These are phyloP conservation scores for Phytopythium vexans DNA, from an alignment of 352 stramenopile species.

Conservation along the genomic window DNA sequence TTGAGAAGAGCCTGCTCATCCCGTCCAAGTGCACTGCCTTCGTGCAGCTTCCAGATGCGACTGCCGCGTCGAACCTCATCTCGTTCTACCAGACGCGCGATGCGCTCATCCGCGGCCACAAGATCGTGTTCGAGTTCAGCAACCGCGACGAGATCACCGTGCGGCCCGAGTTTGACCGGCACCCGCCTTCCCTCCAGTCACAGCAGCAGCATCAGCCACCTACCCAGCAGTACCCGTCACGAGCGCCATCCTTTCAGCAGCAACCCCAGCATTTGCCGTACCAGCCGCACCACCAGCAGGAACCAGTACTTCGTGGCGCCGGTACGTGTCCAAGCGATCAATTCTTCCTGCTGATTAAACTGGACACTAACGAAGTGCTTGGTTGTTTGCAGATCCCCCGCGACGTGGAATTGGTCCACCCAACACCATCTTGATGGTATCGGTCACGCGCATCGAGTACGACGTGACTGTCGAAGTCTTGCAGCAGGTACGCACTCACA, in stretches of 20 bases:
- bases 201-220: constrained; percentile 20
- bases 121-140: constrained; percentile 77
- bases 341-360: neutral
- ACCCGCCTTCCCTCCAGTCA: constrained; percentile 2
- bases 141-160: constrained; percentile 62
- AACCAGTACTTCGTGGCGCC: constrained; percentile 8
- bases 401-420: constrained; percentile 35
- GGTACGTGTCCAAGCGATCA: neutral
- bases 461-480: constrained; percentile 78
- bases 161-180: constrained; percentile 20
- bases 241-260: constrained; percentile 17
- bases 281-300: constrained; percentile 20
- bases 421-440: constrained; percentile 78
- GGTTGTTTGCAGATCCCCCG: constrained; percentile 10
- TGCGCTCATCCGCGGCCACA: constrained; percentile 71
- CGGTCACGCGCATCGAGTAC: constrained; percentile 81
- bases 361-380: neutral
- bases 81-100: constrained; percentile 76
- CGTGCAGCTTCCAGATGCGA: constrained; percentile 69
- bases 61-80: constrained; percentile 66
- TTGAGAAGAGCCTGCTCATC: constrained; percentile 78
- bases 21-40: constrained; percentile 75
- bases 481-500: constrained; percentile 40
- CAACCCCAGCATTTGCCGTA: constrained; percentile 3
- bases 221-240: neutral